phyloP scores from a whole-genome alignment of 805 yeast species.

The Nakazawaea pomicola region DNA sequence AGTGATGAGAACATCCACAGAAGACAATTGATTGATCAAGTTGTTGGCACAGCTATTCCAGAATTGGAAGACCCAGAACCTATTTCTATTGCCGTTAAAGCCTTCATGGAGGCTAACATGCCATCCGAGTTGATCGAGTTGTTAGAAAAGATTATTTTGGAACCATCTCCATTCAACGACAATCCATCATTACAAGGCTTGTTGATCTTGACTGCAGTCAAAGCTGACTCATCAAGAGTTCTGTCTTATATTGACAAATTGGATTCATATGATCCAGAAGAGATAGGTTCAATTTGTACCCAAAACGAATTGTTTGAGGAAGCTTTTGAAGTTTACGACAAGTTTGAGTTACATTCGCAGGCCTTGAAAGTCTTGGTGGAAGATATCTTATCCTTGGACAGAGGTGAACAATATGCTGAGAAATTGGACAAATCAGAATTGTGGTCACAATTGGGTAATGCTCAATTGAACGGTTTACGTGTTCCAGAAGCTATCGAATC shows the following conservation, averaged over 20 bases:
- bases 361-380: conserved; percentile 92
- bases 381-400: conserved; percentile 87
- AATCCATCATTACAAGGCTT: conserved; percentile 94
- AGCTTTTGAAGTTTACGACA: conserved; percentile 88
- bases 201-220: conserved; percentile 88
- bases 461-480: conserved; percentile 91
- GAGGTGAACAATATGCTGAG: conserved; percentile 92
- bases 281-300: conserved; percentile 88
- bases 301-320: conserved; percentile 89
- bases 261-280: conserved; percentile 87
- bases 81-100: conserved; percentile 87
- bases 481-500: conserved; percentile 89
- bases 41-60: conserved; percentile 94
- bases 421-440: conserved; percentile 78
- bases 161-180: conserved; percentile 95
- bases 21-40: conserved; percentile 88
- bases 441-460: conserved; percentile 94
- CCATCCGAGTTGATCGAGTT: conserved; percentile 92
- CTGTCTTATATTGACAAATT: conserved; percentile 79
- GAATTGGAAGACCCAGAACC: conserved; percentile 92
- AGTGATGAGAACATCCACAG: conserved; percentile 75
- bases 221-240: conserved; percentile 88
- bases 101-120: conserved; percentile 92
- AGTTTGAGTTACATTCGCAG: conserved; percentile 66
- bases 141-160: conserved; percentile 91